Conservation (phyloP, 495 filamentous ascomycete species). For the Achaetomiella virescens region DNA sequence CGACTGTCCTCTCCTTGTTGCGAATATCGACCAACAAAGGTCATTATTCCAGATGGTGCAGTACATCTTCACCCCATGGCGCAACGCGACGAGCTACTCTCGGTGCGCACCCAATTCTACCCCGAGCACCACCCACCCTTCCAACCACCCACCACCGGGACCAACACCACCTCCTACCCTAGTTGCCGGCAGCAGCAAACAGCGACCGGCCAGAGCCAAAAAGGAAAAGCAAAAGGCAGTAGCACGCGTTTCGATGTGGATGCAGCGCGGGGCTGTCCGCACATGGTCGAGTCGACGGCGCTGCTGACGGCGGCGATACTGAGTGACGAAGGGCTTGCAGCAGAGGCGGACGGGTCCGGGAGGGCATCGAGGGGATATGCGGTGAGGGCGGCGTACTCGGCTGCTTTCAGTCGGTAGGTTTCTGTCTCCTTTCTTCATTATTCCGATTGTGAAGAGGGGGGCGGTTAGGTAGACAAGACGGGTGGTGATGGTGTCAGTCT, state of each 20-base stretch:
- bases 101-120: conserved; percentile 63
- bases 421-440: not conserved
- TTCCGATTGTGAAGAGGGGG: not conserved
- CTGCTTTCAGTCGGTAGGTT: conserved; percentile 45
- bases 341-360: conserved; percentile 13
- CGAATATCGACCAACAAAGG: not conserved
- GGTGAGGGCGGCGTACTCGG: conserved; percentile 40
- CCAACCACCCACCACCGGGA: not conserved
- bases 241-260: conserved; percentile 48
- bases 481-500: too few relatives aligned
- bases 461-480: too few relatives aligned
- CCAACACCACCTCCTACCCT: not conserved
- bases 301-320: conserved; percentile 68
- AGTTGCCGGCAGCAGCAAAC: too few relatives aligned
- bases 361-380: conserved; percentile 34
- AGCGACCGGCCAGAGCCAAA: too few relatives aligned
- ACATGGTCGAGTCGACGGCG: conserved; percentile 76
- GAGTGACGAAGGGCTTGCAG: conserved; percentile 42
- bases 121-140: conserved; percentile 23
- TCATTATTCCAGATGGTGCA: conserved; percentile 50
- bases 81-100: conserved; percentile 57
- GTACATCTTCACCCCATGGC: conserved; percentile 78
- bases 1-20: not conserved
- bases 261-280: conserved; percentile 70
- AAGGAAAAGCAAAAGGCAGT: conserved; percentile 34